Evolutionary conservation across 805 yeast species (phyloP), one percentile per base, ranked within the genome.

Genomic region (Nakazawaea sp.): DNA sequence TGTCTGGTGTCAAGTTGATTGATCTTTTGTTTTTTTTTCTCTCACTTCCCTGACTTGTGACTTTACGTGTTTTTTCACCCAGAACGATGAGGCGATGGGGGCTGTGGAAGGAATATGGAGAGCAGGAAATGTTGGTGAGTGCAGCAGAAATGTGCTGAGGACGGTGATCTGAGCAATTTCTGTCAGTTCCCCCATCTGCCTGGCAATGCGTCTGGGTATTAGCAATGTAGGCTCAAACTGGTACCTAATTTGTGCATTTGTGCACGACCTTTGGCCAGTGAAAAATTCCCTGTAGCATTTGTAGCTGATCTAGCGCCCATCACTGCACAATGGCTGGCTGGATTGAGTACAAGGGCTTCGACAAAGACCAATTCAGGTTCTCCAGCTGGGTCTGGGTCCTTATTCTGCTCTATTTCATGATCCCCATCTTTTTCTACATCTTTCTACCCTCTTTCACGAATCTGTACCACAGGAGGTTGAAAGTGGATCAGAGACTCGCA

Each of bases 401-500:
- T 11, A 43, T 75, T 1, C 58, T 51, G 1, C 30, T 74, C 4
- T 80, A 78, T 59, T 35, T 72, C 1, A 42, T 58, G 4, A 48
- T 72, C 13, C 80, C 80, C 0, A 7, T 72, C 7, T 8, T 62
- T 1, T 64, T 68, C 12, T 71, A 70, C 49, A 41, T 52, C 3
- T 30, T 65, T 0, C 44, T 72, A 4, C 76, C 78, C 1, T 49
- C 50, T 19, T 27, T 68, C 11, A 35, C 53, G 4, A 46, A 55
- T 24, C 51, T 52, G 18, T 23, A 36, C 9, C 25, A 35, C 3
- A 30, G 38, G 29, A 41, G 51, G 26, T 32, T 35, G 45, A 31
- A 32, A 40, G n/a, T 17, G 21, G 31, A 26, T 41, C 11, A 66
- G 42, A 75, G 68, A 44, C 72, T 86, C 36, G 78, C 86, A 5